Percentiles rank a stretch among this genome's conserved stretches.
phyloP scores from a whole-genome alignment of 108 stramenopile genomes.

The Stephanodiscus triporus region DNA sequence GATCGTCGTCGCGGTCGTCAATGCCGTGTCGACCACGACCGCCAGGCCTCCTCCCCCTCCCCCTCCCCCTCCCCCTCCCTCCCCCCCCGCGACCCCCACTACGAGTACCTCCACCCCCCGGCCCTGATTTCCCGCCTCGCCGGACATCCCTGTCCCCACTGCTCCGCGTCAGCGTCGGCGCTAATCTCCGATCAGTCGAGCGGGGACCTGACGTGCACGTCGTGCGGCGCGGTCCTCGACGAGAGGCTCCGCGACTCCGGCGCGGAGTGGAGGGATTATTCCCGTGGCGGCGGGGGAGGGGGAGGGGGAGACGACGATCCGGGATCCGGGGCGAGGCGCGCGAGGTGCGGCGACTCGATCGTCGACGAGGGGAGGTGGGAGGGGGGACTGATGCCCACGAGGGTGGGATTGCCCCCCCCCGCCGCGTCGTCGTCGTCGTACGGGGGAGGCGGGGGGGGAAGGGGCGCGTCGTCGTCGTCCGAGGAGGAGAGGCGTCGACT shows the following conservation, averaged over 20 bases:
- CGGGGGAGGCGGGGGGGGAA: slow-evolving; percentile 8
- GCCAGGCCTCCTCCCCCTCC: neutral
- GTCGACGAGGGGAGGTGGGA: slow-evolving; percentile 30
- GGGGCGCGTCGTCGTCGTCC: neutral
- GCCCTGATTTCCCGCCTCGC: slow-evolving; percentile 5
- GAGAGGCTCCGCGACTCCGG: slow-evolving; percentile 15
- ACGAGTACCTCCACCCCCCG: slow-evolving; percentile 18
- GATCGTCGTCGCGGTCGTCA: neutral
- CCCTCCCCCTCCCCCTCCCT: neutral
- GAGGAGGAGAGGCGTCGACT: slow-evolving; percentile 1
- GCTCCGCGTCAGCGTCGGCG: slow-evolving; percentile 20
- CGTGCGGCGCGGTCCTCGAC: slow-evolving; percentile 38
- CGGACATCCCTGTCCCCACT: slow-evolving; percentile 23
- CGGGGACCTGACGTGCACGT: slow-evolving; percentile 36
- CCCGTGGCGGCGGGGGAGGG: neutral
- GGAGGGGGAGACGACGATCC: slow-evolving; percentile 13
- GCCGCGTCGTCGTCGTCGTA: too few species aligned
- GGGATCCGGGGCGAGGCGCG: neutral
- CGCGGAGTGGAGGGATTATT: slow-evolving; percentile 42
- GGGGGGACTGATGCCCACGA: slow-evolving; percentile 39
- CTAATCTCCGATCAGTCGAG: slow-evolving; percentile 14
- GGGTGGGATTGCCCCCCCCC: neutral
- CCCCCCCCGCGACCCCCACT: slow-evolving; percentile 7
- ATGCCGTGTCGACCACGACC: too few species aligned
- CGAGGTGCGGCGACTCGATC: slow-evolving; percentile 24